A percentile compares a stretch with the other conserved stretches of the same genome.
Conservation (phyloP, 345 rosid genomes). For the Eucalyptus cloeziana region DNA sequence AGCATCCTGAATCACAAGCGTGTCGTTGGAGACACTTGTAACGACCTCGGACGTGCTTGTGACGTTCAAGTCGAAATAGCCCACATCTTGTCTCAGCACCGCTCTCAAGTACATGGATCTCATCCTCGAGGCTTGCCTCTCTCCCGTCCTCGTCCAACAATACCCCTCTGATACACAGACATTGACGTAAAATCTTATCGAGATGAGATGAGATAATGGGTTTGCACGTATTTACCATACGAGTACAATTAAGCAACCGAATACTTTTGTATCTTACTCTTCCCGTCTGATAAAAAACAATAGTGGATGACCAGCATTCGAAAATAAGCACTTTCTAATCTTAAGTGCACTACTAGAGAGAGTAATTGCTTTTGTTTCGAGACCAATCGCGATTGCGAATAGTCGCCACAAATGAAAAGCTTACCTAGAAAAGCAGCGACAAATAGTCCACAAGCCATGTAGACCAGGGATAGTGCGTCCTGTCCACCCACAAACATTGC, state of each 20-base stretch:
- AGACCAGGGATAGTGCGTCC: slow-evolving; percentile 58
- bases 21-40: neutral
- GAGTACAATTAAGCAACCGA: neutral
- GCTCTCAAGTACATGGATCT: slow-evolving; percentile 2
- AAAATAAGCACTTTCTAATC: neutral
- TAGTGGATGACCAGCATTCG: neutral
- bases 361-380: neutral
- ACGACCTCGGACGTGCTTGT: neutral
- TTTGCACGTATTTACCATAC: neutral
- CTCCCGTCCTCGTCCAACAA: slow-evolving; percentile 6
- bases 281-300: neutral
- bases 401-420: neutral
- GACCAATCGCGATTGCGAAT: neutral
- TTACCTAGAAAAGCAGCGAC: slow-evolving; percentile 68
- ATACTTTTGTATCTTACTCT: neutral
- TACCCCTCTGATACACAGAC: neutral
- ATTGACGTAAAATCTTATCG: neutral
- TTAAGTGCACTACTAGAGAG: neutral
- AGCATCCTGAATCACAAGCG: neutral
- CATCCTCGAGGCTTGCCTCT: slow-evolving; percentile 10
- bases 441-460: slow-evolving; percentile 66
- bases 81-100: neutral
- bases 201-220: neutral
- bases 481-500: neutral
- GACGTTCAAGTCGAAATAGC: neutral